Base-by-base conservation (phyloP, 441 rosid genomes). In the Gossypium davidsonii region DNA sequence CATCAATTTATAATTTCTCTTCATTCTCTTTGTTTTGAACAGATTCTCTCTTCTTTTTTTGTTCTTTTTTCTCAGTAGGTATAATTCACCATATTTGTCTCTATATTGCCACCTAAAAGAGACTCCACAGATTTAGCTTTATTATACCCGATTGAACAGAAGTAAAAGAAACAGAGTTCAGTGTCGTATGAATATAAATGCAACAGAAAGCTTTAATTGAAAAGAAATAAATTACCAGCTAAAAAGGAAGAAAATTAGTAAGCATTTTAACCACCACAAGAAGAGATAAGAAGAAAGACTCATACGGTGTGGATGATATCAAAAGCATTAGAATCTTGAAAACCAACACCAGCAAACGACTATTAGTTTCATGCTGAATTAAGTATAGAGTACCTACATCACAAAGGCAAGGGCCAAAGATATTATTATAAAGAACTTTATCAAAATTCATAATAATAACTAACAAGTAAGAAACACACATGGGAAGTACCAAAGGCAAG, bases 221-320 rank as follows among this genome's bases (percentile, higher is more conserved):
- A 2, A 72, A 56, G 48, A 21, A 49, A 73, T 23, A 61, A 73
- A 64, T 37, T 55, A 48, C 66, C 14, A 74, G 8, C 52, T 63
- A 55, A 72, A 37, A n/a, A 14, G 2, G 14, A 25, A 11, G 55
- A 60, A 70, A 69, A 58, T 4, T 5, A 55, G 1, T 11, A 31
- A 39, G 23, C 34, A 69, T 48, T 73, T 67, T 59, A 34, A 53
- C 18, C 66, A 58, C 28, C 26, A 70, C 17, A 49, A 70, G 67
- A 58, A 42, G 46, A 51, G 44, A 44, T 37, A 56, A 39, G 48
- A 60, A 48, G 28, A 25, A 28, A 37, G 48, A 60, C 25, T 5
- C 96, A 34, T 90, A 94, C 95, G 97, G 97, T 79, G 98, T 94
- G 82, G 91, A 86, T 61, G 94, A 88, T 79, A 91, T 65, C 70